These are phyloP conservation scores for Lolium perenne DNA, from an alignment of 176 grass and related monocot species.

Conservation along the genomic window DNA sequence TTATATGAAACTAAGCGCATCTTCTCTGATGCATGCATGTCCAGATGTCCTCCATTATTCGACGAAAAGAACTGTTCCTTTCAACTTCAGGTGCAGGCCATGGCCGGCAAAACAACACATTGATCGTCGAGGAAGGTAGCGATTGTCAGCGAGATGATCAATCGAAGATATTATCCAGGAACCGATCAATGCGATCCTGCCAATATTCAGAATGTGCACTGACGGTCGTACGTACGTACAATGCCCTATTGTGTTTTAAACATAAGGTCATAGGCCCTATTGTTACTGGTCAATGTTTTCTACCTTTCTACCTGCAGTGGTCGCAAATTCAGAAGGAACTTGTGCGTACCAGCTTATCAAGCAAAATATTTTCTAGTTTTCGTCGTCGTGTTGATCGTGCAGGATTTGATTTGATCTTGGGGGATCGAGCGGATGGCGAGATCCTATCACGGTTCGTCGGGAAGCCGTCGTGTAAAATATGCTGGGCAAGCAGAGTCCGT, in stretches of 20 bases:
- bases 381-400: too few relatives aligned
- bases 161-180: constrained; percentile 36
- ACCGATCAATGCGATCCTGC: not conserved
- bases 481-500: too few relatives aligned
- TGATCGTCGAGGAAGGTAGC: not conserved
- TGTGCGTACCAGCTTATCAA: too few relatives aligned
- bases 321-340: too few relatives aligned
- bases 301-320: too few relatives aligned
- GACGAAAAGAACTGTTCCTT: constrained; percentile 10
- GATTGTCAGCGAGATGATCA: constrained; percentile 34
- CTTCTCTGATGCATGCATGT: constrained; percentile 22
- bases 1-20: constrained; percentile 1
- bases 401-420: too few relatives aligned
- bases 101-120: constrained; percentile 8
- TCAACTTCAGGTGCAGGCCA: constrained; percentile 35
- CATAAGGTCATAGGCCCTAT: too few relatives aligned
- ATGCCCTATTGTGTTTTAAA: not conserved
- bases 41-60: not conserved
- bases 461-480: too few relatives aligned
- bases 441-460: too few relatives aligned
- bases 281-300: too few relatives aligned
- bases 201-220: not conserved
- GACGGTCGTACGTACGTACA: not conserved
- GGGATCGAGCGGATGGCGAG: too few relatives aligned
- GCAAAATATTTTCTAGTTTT: too few relatives aligned